These are phyloP conservation scores for Fusarium bactridioides DNA, from an alignment of 2,329 filamentous ascomycete genomes.

Conservation along the genomic window DNA sequence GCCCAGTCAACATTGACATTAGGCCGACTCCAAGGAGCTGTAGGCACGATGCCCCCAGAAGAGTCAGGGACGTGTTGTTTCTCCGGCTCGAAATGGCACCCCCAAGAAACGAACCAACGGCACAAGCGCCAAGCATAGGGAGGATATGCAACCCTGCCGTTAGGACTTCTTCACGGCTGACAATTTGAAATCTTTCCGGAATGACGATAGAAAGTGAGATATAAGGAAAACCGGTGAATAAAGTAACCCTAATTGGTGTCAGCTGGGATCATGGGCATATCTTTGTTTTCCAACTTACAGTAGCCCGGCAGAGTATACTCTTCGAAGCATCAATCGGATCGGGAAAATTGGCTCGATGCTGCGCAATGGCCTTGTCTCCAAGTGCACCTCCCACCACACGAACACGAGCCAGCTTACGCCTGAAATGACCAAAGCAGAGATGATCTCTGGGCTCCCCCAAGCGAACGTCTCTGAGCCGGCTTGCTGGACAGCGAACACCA, in stretches of 20 bases:
- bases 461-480: conserved; percentile 60
- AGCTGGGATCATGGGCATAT: neutral
- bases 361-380: conserved; percentile 49
- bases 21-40: conserved; percentile 62
- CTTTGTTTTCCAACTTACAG: conserved; percentile 49
- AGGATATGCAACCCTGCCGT: conserved; percentile 65
- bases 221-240: conserved; percentile 66
- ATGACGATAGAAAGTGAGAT: conserved; percentile 66
- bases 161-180: conserved; percentile 61
- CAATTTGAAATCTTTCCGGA: conserved; percentile 67
- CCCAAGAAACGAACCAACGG: conserved; percentile 63
- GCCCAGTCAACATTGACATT: conserved; percentile 53
- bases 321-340: conserved; percentile 54
- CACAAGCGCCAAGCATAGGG: conserved; percentile 65
- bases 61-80: conserved; percentile 62
- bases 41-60: conserved; percentile 58
- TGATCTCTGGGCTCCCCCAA: conserved; percentile 62
- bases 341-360: conserved; percentile 65
- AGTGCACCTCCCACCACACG: conserved; percentile 58
- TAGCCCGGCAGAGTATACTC: conserved; percentile 61
- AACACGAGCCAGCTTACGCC: conserved; percentile 58
- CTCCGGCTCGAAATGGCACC: conserved; percentile 61
- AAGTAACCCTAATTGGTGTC: conserved; percentile 56
- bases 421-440: conserved; percentile 58
- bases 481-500: conserved; percentile 66